phyloP scores from a whole-genome alignment of 2,329 filamentous ascomycete species.

The Sarocladium kiliense region DNA sequence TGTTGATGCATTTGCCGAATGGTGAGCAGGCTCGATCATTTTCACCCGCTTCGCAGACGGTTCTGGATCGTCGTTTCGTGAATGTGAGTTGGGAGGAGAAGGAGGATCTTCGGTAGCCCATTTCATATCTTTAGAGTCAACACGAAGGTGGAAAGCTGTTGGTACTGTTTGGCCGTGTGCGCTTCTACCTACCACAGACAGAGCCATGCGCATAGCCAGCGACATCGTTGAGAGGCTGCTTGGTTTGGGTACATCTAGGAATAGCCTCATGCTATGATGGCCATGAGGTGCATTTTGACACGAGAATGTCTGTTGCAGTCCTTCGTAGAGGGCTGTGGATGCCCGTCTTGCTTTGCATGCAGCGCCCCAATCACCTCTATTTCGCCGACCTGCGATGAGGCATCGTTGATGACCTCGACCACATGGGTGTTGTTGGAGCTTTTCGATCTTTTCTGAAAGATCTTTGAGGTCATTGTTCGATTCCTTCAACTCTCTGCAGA shows the following conservation, averaged over 20 bases:
- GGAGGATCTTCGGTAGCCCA: not conserved
- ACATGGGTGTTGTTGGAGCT: not conserved
- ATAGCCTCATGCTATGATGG: constrained; percentile 5
- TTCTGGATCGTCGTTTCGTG: not conserved
- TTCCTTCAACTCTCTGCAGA: not conserved
- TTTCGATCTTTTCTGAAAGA: not conserved
- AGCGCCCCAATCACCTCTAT: not conserved
- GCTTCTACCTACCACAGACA: constrained; percentile 2
- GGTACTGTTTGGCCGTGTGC: not conserved
- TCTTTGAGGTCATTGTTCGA: constrained; percentile 2
- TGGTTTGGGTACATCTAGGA: not conserved
- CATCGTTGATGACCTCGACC: not conserved
- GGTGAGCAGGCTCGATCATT: not conserved
- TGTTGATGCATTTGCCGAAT: no score
- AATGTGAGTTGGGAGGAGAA: not conserved
- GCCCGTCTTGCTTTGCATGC: constrained; percentile 3
- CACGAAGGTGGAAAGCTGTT: not conserved
- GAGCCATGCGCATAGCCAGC: not conserved
- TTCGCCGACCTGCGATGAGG: not conserved
- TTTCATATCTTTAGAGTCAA: constrained; percentile 2
- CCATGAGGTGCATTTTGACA: not conserved
- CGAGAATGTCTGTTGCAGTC: not conserved
- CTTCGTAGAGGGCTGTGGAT: not conserved
- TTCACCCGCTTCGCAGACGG: not conserved
- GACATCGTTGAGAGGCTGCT: not conserved